Evolutionary conservation across 176 grass and related monocot genomes (phyloP), one percentile per base, ranked within the genome.

Genomic region (Aegilops speltoides): DNA sequence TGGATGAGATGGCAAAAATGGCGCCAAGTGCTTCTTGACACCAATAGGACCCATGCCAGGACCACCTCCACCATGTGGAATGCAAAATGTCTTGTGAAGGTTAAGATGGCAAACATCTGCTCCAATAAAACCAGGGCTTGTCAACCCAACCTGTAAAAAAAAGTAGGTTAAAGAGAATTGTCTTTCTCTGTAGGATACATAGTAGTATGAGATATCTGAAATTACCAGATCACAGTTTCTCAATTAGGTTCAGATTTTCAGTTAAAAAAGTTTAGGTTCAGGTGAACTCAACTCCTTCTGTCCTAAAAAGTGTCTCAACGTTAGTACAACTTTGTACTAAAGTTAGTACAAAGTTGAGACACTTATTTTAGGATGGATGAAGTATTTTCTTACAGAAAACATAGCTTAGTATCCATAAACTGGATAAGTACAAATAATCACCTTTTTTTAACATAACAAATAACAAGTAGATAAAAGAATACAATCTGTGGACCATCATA

Each of bases 1-100:
- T 86, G 97, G 97, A 86, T 99, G 97, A 83, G 92, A 97, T 70
- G 97, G 97, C 88, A 99, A 93, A 83, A 99, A 99, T 78, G 97
- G 97, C 61, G 97, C 97, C 22, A 99, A 86, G 86, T 99, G 97
- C 81, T 97, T 89, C 89, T 99, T 96, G 48, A 99, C 97, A 94
- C 97, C 97, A 90, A 99, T 99, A 75, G 97, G 97, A 41, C 97
- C 97, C 97, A 99, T 99, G 43, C 97, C 97, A 26, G 97, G 97
- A 81, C 97, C 97, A 90, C 97, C 97, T 76, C 97, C 97, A 85
- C 97, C 97, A 70, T 99, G 97, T 46, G 97, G 97, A 82, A 99
- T 99, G 89, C 97, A 99, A 78, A 99, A 97, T 87, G 97, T 99
- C 81, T 99, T 99, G 85, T 99, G 97, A 64, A 99, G 94, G 77